These are phyloP conservation scores for Cicer chorassanicum DNA, from an alignment of 306 rosid species.

Conservation along the genomic window DNA sequence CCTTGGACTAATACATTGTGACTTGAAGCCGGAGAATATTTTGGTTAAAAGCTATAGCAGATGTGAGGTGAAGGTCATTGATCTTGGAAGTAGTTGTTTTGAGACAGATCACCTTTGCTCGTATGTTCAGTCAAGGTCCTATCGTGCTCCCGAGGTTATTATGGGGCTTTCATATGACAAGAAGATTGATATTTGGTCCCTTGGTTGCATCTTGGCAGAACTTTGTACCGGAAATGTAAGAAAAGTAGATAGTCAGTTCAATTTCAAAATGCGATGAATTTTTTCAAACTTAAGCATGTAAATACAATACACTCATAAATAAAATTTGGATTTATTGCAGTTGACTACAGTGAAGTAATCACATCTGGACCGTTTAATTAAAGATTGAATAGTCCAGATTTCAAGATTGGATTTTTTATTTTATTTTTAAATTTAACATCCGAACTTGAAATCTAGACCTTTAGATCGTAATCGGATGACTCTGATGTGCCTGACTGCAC, in stretches of 20 bases:
- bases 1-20: constrained; percentile 96
- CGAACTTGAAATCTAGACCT: too few relatives aligned
- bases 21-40: constrained; percentile 97
- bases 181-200: constrained; percentile 99
- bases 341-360: too few relatives aligned
- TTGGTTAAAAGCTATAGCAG: constrained; percentile 97
- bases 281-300: constrained; percentile 12
- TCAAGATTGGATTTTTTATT: too few relatives aligned
- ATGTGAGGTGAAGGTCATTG: constrained; percentile 99
- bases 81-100: constrained; percentile 99
- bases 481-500: too few relatives aligned
- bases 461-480: too few relatives aligned
- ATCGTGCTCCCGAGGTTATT: constrained; percentile 99
- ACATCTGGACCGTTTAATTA: too few relatives aligned
- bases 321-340: too few relatives aligned
- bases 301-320: too few relatives aligned
- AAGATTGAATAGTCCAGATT: too few relatives aligned
- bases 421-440: too few relatives aligned
- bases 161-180: constrained; percentile 94
- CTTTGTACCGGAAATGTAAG: constrained; percentile 99
- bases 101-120: constrained; percentile 99
- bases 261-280: constrained; percentile 22
- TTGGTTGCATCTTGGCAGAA: constrained; percentile 98
- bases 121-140: constrained; percentile 97
- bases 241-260: constrained; percentile 36